phyloP scores from a whole-genome alignment of 2,329 filamentous ascomycete genomes.

The Trichoderma aggressivum region DNA sequence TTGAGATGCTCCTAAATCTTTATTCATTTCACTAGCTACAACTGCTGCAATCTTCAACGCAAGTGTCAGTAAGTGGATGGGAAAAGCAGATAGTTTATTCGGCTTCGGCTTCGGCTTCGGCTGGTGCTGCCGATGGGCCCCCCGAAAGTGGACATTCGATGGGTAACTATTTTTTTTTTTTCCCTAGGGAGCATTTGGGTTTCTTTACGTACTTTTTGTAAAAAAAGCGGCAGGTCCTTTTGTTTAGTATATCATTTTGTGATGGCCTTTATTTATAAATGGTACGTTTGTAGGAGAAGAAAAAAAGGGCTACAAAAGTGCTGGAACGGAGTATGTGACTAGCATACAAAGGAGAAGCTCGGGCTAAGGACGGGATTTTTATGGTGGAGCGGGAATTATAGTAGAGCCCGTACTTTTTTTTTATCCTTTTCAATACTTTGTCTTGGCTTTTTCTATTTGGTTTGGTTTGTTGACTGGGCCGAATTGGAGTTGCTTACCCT shows the following conservation, averaged over 20 bases:
- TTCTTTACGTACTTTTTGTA: background rate
- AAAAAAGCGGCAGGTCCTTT: background rate
- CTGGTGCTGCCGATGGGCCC: background rate
- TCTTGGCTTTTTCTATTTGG: background rate
- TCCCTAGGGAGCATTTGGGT: background rate
- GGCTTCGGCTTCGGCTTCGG: background rate
- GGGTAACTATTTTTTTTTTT: background rate
- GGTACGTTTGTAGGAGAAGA: background rate
- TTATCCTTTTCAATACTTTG: background rate
- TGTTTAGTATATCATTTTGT: background rate
- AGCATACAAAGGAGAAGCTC: no score
- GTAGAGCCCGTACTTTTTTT: background rate
- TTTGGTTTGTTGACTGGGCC: background rate
- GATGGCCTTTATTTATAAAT: background rate
- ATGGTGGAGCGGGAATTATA: background rate
- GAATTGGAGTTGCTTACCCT: background rate
- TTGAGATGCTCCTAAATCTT: background rate
- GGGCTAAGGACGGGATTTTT: background rate
- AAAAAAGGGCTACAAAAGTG: background rate
- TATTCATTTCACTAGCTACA: background rate
- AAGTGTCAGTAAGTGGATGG: background rate
- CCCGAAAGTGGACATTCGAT: background rate
- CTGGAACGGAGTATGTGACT: no score
- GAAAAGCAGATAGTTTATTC: background rate
- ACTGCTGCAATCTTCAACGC: background rate